Conservation (phyloP, 306 rosid species). For the apple (Malus domestica) region ASM211411v1 NC_041796.1:14856001-14856500, state of each 20-base stretch:
- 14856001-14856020: background rate
- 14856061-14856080: background rate
- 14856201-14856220: background rate
- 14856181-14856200: background rate
- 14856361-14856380: conserved; percentile 85
- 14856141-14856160: background rate
- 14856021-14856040: background rate
- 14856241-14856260: conserved; percentile 94
- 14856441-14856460: background rate
- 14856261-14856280: conserved; percentile 91
- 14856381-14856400: conserved; percentile 91
- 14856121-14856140: background rate
- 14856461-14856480: background rate
- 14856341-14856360: conserved; percentile 58
- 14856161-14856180: background rate
- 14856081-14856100: background rate
- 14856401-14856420: conserved; percentile 82
- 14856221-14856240: conserved; percentile 46
- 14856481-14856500: conserved; percentile 19
- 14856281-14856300: conserved; percentile 84
- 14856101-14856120: background rate
- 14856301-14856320: conserved; percentile 49
- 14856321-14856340: conserved; percentile 57
- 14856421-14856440: background rate
- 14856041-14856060: background rate